Evolutionary conservation across 768 basidiomycete genomes (phyloP).

Genomic region (Hypsizygus marmoreus): DNA sequence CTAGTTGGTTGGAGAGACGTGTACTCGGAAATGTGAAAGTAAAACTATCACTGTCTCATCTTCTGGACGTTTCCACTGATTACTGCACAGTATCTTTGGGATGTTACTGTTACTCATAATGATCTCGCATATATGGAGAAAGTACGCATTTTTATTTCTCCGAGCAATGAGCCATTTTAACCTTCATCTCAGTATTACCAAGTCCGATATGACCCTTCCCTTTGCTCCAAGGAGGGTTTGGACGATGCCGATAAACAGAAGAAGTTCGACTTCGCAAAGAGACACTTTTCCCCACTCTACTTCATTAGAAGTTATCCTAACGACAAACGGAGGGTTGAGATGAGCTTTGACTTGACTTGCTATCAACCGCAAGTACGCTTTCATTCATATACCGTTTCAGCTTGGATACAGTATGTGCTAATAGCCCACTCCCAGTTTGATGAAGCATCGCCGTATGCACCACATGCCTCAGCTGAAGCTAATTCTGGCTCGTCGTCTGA

Average conservation of each 20-base stretch:
- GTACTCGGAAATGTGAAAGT: slow-evolving; percentile 34
- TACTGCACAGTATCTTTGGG: slow-evolving; percentile 35
- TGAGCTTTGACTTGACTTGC: slow-evolving; percentile 52
- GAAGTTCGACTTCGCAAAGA: slow-evolving; percentile 36
- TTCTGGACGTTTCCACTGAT: neutral
- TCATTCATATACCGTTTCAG: neutral
- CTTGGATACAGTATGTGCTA: neutral
- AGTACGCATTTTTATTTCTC: slow-evolving; percentile 21
- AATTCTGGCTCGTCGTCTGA: slow-evolving; percentile 1
- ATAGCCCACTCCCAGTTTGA: slow-evolving; percentile 20
- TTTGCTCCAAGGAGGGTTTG: slow-evolving; percentile 26
- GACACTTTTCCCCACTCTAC: slow-evolving; percentile 45
- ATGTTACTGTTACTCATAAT: slow-evolving; percentile 53
- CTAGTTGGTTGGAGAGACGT: slow-evolving; percentile 28
- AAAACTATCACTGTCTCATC: neutral
- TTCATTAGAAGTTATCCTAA: slow-evolving; percentile 45
- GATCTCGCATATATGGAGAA: slow-evolving; percentile 49
- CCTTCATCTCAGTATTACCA: slow-evolving; percentile 46
- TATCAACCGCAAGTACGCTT: slow-evolving; percentile 46
- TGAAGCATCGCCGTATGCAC: slow-evolving; percentile 20
- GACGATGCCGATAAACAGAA: slow-evolving; percentile 27
- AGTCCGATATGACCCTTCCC: slow-evolving; percentile 34
- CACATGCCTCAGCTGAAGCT: neutral
- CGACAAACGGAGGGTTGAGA: slow-evolving; percentile 50
- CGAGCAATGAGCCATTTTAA: neutral